Base-by-base conservation (phyloP, 1,284 basidiomycete species). In the Trametes sp. region DNA sequence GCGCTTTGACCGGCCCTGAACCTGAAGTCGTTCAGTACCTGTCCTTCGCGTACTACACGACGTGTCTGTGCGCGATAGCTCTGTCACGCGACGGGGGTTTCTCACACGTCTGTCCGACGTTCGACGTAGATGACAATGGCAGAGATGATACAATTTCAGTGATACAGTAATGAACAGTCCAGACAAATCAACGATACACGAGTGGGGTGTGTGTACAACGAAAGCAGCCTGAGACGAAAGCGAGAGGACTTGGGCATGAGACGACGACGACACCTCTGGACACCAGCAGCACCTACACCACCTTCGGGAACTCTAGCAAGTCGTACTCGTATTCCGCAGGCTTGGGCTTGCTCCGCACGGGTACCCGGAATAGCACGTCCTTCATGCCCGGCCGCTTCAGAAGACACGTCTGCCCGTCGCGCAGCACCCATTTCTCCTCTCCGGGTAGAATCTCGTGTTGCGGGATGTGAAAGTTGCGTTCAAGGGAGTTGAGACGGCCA, bases 281-380 rank as follows among this genome's bases (percentile, higher is more conserved):
- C n/a, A n/a, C n/a, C n/a, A n/a, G n/a, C n/a, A n/a, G n/a, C n/a
- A n/a, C n/a, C 51, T 50, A 41, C 36, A 28, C 55, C 24, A 21
- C 48, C 16, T 41, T 49, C 33, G 48, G 56, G 41, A 58, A 58
- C 23, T 58, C 56, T 24, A 58, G 38, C 14, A 58, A 13, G 38
- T 58, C 28, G 21, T 29, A 46, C 14, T 58, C 56, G 21, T 57
- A 28, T 5, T 11, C 2, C 5, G 26, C 24, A 2, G 55, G 10
- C 26, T 29, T 24, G 10, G 19, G 16, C 6, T 21, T 23, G 36
- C 50, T 29, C 44, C 58, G 44, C 2, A 48, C 33, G 24, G 45
- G 59, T n/a, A 60, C 52, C 9, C 44, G 54, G 52, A 55, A 60
- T n/a, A n/a, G 35, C 2, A 60, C 45, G 38, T 54, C 52, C 24